Evolutionary conservation across 768 basidiomycete species (phyloP), one percentile per base, ranked within the genome.

Genomic region (Pleurotus sapidus): DNA sequence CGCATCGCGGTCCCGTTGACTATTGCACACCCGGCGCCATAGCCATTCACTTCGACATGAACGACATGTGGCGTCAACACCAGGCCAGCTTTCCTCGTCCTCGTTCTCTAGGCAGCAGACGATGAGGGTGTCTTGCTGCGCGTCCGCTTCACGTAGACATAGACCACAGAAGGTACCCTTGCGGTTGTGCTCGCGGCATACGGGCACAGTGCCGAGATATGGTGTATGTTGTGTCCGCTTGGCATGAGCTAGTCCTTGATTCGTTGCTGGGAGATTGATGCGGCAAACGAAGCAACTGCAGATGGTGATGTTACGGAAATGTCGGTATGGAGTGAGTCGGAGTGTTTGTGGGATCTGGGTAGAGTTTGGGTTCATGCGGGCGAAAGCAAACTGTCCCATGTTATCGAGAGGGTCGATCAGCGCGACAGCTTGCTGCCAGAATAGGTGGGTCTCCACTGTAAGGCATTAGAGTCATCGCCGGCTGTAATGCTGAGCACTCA

Each of bases 151-250:
- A n/a, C 83, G 79, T 11, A 90, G 76, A 67, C 89, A 92, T 7
- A 88, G 64, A 0, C 86, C 85, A 60, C 88, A 91, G 61, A 83
- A 89, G 1, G 78, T 72, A 8, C 66, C 64, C 2, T 76, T 78
- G 59, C 81, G 80, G 59, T 83, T 79, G 64, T 91, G 89, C 1
- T 87, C 86, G 46, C 81, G 75, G 67, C 89, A 89, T 24, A 86
- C 71, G 24, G 73, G 61, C 64, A 88, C 71, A 40, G 69, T 61
- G 3, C 79, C 80, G 2, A 88, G 63, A 17, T 70, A 72, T 0
- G 76, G 74, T 6, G 77, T 78, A 50, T 62, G 50, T 34, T 78
- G 62, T 3, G 69, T 62, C 42, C 81, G 78, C 68, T 84, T 86
- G 15, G 78, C 82, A 30, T 60, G 58, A 1, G 74, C 75, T 18